phyloP scores from a whole-genome alignment of 2,329 filamentous ascomycete genomes.

The Fusarium chlamydosporum region DNA sequence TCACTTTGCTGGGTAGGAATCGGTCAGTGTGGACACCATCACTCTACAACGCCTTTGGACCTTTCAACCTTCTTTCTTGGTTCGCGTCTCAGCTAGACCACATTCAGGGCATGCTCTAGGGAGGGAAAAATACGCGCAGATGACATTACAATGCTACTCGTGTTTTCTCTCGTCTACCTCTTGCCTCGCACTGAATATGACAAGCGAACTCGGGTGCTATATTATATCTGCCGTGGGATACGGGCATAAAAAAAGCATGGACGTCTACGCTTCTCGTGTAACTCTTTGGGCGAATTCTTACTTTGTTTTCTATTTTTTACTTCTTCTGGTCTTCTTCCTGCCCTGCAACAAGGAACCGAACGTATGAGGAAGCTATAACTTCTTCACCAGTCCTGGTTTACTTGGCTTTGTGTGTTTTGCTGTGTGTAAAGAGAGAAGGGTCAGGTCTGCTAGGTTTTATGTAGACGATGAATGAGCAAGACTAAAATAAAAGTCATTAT shows the following conservation, averaged over 20 bases:
- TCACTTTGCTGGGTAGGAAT: constrained; percentile 36
- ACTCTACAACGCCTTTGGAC: constrained; percentile 27
- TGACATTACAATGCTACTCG: constrained; percentile 39
- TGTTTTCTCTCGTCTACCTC: constrained; percentile 25
- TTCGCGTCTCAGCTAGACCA: constrained; percentile 38
- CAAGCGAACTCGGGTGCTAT: constrained; percentile 18
- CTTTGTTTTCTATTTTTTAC: constrained; percentile 34
- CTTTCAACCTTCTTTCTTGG: constrained; percentile 38
- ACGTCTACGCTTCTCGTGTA: constrained; percentile 48
- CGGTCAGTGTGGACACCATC: constrained; percentile 25
- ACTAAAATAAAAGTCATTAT: constrained; percentile 51
- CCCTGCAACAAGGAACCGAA: constrained; percentile 17
- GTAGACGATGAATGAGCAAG: constrained; percentile 53
- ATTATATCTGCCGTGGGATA: constrained; percentile 26
- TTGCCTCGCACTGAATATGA: constrained; percentile 12
- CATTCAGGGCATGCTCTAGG: constrained; percentile 14
- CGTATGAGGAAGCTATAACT: constrained; percentile 31
- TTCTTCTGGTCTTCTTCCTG: constrained; percentile 31
- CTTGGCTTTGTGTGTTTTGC: constrained; percentile 24
- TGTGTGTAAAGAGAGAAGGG: constrained; percentile 25
- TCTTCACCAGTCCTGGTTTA: constrained; percentile 30
- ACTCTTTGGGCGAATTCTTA: constrained; percentile 42
- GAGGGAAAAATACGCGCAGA: constrained; percentile 27
- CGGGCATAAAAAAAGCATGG: constrained; percentile 40
- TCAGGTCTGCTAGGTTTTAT: constrained; percentile 47